Conservation (phyloP, 768 basidiomycete species). For the Lentinula aciculospora region DNA sequence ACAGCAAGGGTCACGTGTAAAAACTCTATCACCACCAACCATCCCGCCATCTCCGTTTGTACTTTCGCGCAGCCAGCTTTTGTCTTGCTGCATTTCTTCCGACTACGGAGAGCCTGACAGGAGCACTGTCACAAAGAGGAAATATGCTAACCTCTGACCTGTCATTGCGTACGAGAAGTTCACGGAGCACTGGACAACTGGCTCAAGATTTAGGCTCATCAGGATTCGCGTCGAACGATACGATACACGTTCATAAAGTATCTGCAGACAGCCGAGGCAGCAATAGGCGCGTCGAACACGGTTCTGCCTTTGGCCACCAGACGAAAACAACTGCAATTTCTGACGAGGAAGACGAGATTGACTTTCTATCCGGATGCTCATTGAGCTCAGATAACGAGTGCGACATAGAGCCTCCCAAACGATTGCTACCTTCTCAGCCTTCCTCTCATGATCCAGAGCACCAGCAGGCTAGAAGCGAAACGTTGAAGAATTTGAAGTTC, state of each 20-base stretch:
- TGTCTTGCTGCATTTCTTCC: background rate
- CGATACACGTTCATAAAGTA: background rate
- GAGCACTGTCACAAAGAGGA: background rate
- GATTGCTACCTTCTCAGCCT: background rate
- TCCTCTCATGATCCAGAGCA: background rate
- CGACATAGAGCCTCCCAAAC: background rate
- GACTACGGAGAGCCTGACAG: background rate
- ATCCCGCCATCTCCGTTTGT: no score
- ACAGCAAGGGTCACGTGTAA: no score
- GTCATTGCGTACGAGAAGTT: background rate
- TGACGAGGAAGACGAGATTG: conserved; percentile 1
- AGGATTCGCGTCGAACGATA: conserved; percentile 1
- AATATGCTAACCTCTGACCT: background rate
- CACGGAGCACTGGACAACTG: background rate
- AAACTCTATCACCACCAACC: no score
- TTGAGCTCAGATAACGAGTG: background rate
- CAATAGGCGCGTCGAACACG: conserved; percentile 2
- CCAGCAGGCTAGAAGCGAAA: background rate
- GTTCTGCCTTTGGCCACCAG: background rate
- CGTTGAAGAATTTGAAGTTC: conserved; percentile 24
- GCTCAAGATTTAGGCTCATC: conserved; percentile 3
- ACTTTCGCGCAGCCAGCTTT: no score
- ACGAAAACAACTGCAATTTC: background rate
- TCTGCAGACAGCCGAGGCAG: background rate
- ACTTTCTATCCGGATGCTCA: background rate